Conservation (phyloP, 192 early-diverging fungal genomes). For the Backusella luteola region DNA sequence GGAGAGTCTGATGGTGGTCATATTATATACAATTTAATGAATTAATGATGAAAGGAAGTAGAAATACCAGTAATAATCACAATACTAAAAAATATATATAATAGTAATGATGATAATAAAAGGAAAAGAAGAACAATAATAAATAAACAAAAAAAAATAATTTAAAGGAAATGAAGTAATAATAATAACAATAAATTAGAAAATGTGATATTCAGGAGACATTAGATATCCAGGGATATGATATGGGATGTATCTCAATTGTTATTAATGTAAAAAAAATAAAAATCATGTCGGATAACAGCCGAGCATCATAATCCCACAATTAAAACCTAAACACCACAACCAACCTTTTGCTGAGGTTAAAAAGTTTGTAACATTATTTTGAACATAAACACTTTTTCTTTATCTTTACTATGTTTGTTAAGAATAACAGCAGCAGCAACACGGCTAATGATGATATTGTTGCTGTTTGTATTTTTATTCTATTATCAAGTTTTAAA, state of each 20-base stretch:
- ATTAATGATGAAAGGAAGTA: background rate
- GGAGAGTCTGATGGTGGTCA: background rate
- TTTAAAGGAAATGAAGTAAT: background rate
- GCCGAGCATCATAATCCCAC: background rate
- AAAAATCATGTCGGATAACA: background rate
- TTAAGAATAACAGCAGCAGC: background rate
- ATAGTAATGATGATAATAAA: background rate
- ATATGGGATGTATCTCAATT: background rate
- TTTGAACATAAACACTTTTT: conserved; percentile 1
- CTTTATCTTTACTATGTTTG: background rate
- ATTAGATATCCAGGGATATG: conserved; percentile 1
- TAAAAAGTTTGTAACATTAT: background rate
- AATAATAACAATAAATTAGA: background rate
- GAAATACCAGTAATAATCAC: background rate
- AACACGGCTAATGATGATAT: background rate
- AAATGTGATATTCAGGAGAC: conserved; percentile 12
- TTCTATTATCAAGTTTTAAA: no score
- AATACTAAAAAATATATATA: background rate
- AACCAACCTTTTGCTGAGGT: background rate
- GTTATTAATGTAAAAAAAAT: background rate
- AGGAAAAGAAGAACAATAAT: background rate
- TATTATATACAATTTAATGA: background rate
- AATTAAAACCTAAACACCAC: background rate
- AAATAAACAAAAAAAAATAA: background rate
- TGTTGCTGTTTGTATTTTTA: background rate